These are phyloP conservation scores for Starmera stellimalicola DNA, from an alignment of 1,139 yeast genomes.

Conservation along the genomic window DNA sequence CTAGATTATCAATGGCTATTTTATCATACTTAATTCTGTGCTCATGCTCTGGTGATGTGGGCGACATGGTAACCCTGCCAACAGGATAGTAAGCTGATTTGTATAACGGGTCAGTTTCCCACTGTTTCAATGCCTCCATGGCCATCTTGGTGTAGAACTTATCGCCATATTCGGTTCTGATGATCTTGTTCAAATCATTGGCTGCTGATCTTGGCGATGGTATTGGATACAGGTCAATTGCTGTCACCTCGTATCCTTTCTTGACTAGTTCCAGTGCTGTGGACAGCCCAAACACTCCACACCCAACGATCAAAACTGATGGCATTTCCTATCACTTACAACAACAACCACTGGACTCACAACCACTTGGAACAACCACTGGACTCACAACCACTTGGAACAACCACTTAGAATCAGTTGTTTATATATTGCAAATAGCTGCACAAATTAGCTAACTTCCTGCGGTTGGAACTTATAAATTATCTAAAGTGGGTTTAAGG, in stretches of 20 bases:
- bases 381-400: too few relatives aligned
- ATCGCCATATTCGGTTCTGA: slow-evolving; percentile 34
- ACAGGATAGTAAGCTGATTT: slow-evolving; percentile 26
- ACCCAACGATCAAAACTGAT: slow-evolving; percentile 10
- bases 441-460: too few relatives aligned
- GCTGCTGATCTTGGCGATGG: slow-evolving; percentile 45
- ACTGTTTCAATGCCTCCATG: slow-evolving; percentile 30
- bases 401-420: too few relatives aligned
- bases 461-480: too few relatives aligned
- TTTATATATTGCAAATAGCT: too few relatives aligned
- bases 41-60: slow-evolving; percentile 9
- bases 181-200: slow-evolving; percentile 37
- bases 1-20: slow-evolving; percentile 25
- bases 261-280: slow-evolving; percentile 23
- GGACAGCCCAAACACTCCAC: slow-evolving; percentile 29
- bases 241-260: slow-evolving; percentile 22
- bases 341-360: too few relatives aligned
- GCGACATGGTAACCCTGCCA: slow-evolving; percentile 23
- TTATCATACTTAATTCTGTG: slow-evolving; percentile 28
- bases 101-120: slow-evolving; percentile 29
- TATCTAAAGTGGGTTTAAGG: too few relatives aligned
- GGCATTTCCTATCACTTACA: not conserved
- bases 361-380: too few relatives aligned
- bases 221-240: slow-evolving; percentile 30
- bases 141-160: slow-evolving; percentile 28